Conservation (phyloP, 495 filamentous ascomycete genomes). For the Aspergillus bridgeri region DNA sequence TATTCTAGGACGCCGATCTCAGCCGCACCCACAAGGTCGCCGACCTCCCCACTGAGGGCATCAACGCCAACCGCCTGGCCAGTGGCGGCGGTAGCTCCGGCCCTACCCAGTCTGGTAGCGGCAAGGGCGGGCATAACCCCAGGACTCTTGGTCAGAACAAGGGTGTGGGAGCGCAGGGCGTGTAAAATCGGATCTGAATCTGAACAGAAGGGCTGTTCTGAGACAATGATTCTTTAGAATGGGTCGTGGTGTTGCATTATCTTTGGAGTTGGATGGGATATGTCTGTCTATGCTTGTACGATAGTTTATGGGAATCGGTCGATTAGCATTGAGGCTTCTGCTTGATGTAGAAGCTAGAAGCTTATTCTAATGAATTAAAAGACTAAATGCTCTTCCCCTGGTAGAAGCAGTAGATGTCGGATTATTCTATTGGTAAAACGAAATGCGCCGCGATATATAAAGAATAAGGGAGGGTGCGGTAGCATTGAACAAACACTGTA, state of each 20-base stretch:
- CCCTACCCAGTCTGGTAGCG: constrained; percentile 23
- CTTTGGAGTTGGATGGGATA: background rate
- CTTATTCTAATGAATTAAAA: background rate
- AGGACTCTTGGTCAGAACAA: constrained; percentile 39
- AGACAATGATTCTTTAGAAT: background rate
- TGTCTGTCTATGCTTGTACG: background rate
- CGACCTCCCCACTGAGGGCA: constrained; percentile 39
- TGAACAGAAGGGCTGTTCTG: background rate
- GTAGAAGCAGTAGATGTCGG: too few species aligned
- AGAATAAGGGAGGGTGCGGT: background rate
- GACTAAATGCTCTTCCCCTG: too few species aligned
- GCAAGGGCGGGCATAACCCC: constrained; percentile 44
- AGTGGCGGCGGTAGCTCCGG: constrained; percentile 25
- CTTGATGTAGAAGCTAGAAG: background rate
- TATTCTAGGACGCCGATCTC: constrained; percentile 34
- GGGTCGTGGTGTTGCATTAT: background rate
- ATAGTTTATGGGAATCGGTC: background rate
- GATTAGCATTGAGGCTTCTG: background rate
- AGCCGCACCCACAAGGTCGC: constrained; percentile 42
- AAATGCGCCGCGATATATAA: background rate
- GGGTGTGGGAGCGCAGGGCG: constrained; percentile 28
- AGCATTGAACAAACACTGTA: background rate
- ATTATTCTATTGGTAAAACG: constrained; percentile 7
- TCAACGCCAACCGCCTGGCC: constrained; percentile 26
- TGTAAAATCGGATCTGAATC: background rate